Percentiles rank a stretch among this genome's conserved stretches.
Evolutionary conservation across 2,329 filamentous ascomycete species (phyloP).

Genomic region (Trichophyton benhamiae): DNA sequence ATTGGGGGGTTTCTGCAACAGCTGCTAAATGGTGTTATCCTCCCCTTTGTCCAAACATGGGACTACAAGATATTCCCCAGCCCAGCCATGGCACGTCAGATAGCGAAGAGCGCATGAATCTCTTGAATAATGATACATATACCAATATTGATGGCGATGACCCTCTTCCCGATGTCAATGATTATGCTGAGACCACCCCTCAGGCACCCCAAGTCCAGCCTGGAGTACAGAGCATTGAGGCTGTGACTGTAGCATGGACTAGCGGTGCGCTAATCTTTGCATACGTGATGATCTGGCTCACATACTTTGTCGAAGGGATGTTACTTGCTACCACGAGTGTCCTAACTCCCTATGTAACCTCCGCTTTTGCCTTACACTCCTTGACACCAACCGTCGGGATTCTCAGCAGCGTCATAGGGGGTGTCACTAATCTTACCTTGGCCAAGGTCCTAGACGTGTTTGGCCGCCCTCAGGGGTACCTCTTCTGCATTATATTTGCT

Average conservation of each 20-base stretch:
- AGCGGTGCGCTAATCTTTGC: slow-evolving; percentile 24
- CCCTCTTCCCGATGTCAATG: no score
- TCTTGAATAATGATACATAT: neutral
- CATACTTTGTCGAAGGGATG: slow-evolving; percentile 27
- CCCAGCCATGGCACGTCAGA: neutral
- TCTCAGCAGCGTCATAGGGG: slow-evolving; percentile 43
- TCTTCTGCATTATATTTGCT: slow-evolving; percentile 34
- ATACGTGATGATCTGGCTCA: slow-evolving; percentile 28
- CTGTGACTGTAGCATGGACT: slow-evolving; percentile 30
- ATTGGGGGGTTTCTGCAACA: no score
- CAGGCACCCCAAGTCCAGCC: slow-evolving; percentile 5
- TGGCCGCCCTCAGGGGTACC: slow-evolving; percentile 46
- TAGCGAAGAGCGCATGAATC: neutral
- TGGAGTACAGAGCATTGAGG: slow-evolving; percentile 32
- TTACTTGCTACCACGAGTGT: slow-evolving; percentile 24
- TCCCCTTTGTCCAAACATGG: neutral
- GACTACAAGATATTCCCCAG: neutral
- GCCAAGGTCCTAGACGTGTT: slow-evolving; percentile 53
- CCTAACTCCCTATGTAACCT: slow-evolving; percentile 40
- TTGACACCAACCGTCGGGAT: slow-evolving; percentile 41
- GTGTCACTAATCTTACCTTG: slow-evolving; percentile 44
- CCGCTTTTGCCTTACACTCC: slow-evolving; percentile 40
- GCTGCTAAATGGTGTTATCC: no score
- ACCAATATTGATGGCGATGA: neutral
- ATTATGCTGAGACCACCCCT: neutral